Base-by-base conservation (phyloP, 2,329 filamentous ascomycete genomes). In the Fusarium continuum region DNA sequence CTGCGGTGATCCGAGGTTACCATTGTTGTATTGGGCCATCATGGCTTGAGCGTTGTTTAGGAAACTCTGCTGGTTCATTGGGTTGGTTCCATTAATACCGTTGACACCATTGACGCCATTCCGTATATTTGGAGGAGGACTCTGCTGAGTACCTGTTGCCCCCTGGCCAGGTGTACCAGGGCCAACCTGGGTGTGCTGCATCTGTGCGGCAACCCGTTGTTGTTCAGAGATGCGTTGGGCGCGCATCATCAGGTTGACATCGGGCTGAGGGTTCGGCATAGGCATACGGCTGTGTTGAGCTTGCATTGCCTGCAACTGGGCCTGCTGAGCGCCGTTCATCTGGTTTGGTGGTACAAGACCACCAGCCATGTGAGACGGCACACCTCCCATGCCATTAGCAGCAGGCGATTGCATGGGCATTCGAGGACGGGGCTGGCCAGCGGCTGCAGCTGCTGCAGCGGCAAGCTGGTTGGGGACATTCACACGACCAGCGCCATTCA, bases 161-260 rank as follows among this genome's bases (percentile, higher is more conserved):
- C 64, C 75, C 31, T 75, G 68, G 20, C 66, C 71, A 26, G 75
- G 75, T 20, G 67, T 76, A 61, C 70, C 77, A 60, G 57, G 71
- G 9, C 68, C 69, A 61, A 69, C 70, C 35, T 78, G 75, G 14
- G 73, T 72, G 34, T 80, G 78, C 50, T 83, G 82, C 68, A 81
- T 76, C 58, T 83, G 80, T 4, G 83, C 79, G 11, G 79, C 79
- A 32, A 78, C 80, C 13, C 85, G 81, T 68, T 89, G 87, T 68
- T 88, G 85, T 68, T 90, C 87, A 10, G 89, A 83, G 35, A 91
- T 86, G 36, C 86, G 85, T 50, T 88, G 86, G 14, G 88, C 85
- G 69, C 90, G 88, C 67, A 89, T 78, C 66, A 88, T 81, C 40
- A 88, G 75, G 50, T 81, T 82, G 22, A 84, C 77, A 57, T 88